Conservation (phyloP, 208 protist species). For the Crithidia sp. region DNA sequence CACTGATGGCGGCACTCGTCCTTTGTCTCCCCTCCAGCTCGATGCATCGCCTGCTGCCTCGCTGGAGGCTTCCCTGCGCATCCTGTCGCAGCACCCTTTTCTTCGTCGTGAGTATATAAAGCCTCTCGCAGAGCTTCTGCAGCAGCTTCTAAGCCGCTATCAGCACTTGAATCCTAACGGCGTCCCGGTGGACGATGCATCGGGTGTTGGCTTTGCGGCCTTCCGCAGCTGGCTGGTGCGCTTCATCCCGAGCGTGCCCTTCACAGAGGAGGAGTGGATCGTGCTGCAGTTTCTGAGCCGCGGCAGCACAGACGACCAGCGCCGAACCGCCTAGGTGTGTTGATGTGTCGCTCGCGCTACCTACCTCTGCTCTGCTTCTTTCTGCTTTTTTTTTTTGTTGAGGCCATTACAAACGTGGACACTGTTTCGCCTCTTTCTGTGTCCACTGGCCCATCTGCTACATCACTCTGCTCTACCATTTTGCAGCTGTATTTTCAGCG, state of each 20-base stretch:
- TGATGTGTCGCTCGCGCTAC: not conserved
- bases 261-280: constrained; percentile 3
- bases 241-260: not conserved
- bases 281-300: not conserved
- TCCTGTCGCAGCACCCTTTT: not conserved
- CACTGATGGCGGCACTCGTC: no score
- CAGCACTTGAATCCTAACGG: not conserved
- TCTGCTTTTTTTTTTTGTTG: constrained; percentile 17
- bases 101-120: not conserved
- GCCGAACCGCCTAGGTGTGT: not conserved
- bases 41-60: not conserved
- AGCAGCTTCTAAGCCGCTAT: not conserved
- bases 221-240: not conserved
- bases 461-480: not conserved
- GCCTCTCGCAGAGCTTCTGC: not conserved
- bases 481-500: no score
- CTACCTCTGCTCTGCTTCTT: not conserved
- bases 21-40: no score
- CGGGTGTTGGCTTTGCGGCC: no score
- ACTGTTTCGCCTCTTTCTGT: not conserved
- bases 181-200: not conserved
- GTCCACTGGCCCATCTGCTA: not conserved
- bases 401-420: not conserved
- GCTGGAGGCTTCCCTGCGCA: not conserved
- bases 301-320: not conserved